Percentiles rank a stretch among this genome's conserved stretches.
Conservation (phyloP, 202 grass and related monocot genomes). For the Setaria italica region DNA sequence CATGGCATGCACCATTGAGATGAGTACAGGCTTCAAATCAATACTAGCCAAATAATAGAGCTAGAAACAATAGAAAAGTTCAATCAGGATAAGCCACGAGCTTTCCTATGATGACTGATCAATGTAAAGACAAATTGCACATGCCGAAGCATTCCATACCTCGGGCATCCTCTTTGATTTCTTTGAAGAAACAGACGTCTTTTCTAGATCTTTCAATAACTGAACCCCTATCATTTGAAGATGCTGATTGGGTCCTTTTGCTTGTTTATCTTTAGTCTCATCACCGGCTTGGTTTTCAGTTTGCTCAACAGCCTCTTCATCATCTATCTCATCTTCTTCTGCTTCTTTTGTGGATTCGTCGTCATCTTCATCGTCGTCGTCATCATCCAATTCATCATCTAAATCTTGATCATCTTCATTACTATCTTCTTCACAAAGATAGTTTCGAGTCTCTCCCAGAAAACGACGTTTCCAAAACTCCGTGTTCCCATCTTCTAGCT, state of each 20-base stretch:
- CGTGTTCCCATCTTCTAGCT: slow-evolving; percentile 93
- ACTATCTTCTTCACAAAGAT: slow-evolving; percentile 68
- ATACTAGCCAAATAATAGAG: slow-evolving; percentile 33
- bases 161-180: slow-evolving; percentile 63
- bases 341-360: slow-evolving; percentile 59
- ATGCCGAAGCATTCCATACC: slow-evolving; percentile 47
- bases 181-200: slow-evolving; percentile 64
- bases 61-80: not conserved
- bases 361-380: slow-evolving; percentile 43
- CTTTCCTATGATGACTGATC: slow-evolving; percentile 12
- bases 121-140: slow-evolving; percentile 30
- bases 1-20: slow-evolving; percentile 34
- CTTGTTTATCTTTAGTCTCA: slow-evolving; percentile 72
- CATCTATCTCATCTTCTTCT: slow-evolving; percentile 83
- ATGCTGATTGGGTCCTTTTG: slow-evolving; percentile 67
- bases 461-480: slow-evolving; percentile 95
- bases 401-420: slow-evolving; percentile 60
- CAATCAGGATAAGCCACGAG: slow-evolving; percentile 4
- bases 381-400: slow-evolving; percentile 60
- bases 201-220: slow-evolving; percentile 88
- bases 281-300: slow-evolving; percentile 64
- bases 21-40: slow-evolving; percentile 7
- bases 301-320: slow-evolving; percentile 72
- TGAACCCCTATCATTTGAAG: slow-evolving; percentile 89
- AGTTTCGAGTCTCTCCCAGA: slow-evolving; percentile 80